Evolutionary conservation across 2,329 filamentous ascomycete genomes (phyloP), one percentile per base, ranked within the genome.

Genomic region (Byssothecium circinans): DNA sequence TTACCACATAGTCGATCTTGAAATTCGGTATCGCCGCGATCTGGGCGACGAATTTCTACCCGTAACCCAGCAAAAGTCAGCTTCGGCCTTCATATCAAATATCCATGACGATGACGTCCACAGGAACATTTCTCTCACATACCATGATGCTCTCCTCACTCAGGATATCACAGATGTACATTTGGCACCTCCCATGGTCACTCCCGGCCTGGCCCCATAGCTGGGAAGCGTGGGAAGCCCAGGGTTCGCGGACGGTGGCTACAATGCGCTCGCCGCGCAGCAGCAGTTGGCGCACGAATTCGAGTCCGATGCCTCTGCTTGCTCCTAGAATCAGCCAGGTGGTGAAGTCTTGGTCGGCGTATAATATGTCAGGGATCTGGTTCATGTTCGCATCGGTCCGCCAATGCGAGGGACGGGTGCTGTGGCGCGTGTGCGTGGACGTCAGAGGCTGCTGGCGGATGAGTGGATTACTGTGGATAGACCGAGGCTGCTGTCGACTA

Each of bases 151-250:
- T 82, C 22, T 69, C 63, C 51, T 81, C 78, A 27, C 71, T 72
- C 15, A 76, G 64, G n/a, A 83, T 74, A 65, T 83, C 80, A 62
- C 79, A 82, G 43, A 75, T 69, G 47, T 78, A 68, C 64, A 75
- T 73, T 55, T 74, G 61, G 58, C 75, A 80, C 41, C 61, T 69
- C 46, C 75, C 75, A 72, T 67, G 77, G 59, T 69, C 73, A 37
- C 65, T 63, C 45, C 75, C 65, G 54, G 74, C 60, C 59, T 74
- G 54, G 56, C 67, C 52, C 73, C 73, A 75, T 49, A 75, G 60
- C 14, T 56, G 66, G 29, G 70, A 71, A 34, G 71, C 71, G 63
- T 73, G 69, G 19, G 59, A 55, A 17, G 71, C 71, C 52, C 61
- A 68, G 20, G 69, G 59, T 51, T 75, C 73, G 29, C 79, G 72